Evolutionary conservation across 2,329 filamentous ascomycete species (phyloP).

Genomic region (Cadophora malorum): DNA sequence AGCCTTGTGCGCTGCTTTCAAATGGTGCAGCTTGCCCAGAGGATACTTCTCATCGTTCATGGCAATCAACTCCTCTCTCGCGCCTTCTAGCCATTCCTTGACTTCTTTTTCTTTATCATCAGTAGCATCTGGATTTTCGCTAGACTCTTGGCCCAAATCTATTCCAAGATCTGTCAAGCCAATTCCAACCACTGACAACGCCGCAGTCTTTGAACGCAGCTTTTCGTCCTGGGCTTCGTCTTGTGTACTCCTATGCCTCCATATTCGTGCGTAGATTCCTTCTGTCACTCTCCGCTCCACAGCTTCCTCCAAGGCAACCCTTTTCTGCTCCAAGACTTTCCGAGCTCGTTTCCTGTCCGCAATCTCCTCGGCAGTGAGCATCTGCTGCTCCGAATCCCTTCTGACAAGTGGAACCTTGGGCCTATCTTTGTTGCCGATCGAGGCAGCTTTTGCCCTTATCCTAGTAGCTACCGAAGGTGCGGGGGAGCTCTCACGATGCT

Average conservation of each 20-base stretch:
- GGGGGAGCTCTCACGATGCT: constrained; percentile 71
- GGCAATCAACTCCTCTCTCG: constrained; percentile 71
- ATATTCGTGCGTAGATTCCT: constrained; percentile 85
- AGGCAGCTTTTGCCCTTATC: constrained; percentile 61
- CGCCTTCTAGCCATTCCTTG: constrained; percentile 72
- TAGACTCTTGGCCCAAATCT: constrained; percentile 65
- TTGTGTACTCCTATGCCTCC: constrained; percentile 87
- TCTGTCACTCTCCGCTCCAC: constrained; percentile 88
- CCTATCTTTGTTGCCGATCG: constrained; percentile 60
- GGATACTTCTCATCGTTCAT: constrained; percentile 92
- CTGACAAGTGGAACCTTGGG: constrained; percentile 48
- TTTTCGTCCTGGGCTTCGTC: constrained; percentile 97
- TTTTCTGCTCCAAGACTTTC: constrained; percentile 79
- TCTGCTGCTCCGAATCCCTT: constrained; percentile 69
- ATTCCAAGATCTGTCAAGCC: constrained; percentile 84
- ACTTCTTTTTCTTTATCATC: constrained; percentile 71
- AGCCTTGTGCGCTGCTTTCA: constrained; percentile 88
- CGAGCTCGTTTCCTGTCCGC: constrained; percentile 79
- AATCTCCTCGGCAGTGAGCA: constrained; percentile 89
- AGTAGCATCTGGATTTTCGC: constrained; percentile 61
- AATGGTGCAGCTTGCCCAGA: constrained; percentile 85
- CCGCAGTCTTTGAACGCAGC: constrained; percentile 90
- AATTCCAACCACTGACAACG: constrained; percentile 89
- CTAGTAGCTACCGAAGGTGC: constrained; percentile 60
- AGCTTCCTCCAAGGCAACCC: constrained; percentile 81